Evolutionary conservation across 2,329 filamentous ascomycete genomes (phyloP).

Genomic region (Colletotrichum sp.): DNA sequence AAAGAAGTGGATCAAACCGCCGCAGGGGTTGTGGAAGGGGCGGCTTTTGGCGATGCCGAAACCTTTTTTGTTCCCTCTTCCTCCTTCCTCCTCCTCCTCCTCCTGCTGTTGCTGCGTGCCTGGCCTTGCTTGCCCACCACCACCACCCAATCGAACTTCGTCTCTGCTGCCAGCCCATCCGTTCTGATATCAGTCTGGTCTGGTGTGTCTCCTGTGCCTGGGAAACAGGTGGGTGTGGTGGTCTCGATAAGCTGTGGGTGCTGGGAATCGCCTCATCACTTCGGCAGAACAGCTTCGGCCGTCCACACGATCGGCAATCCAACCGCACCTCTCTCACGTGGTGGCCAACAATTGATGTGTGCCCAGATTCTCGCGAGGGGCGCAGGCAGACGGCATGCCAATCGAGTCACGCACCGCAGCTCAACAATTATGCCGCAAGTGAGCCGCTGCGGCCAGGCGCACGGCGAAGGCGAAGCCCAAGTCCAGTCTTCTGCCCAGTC

Average conservation of each 20-base stretch:
- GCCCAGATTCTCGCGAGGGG: background rate
- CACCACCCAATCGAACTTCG: background rate
- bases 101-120: background rate
- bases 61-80: conserved; percentile 14
- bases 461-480: background rate
- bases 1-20: conserved; percentile 22
- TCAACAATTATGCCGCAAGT: background rate
- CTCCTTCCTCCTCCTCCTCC: background rate
- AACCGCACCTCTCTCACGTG: background rate
- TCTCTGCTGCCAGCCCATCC: background rate
- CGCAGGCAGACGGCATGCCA: background rate
- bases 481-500: background rate
- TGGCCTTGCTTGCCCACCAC: background rate
- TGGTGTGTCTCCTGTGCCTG: background rate
- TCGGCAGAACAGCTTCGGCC: background rate
- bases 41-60: conserved; percentile 19
- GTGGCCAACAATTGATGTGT: background rate
- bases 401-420: conserved; percentile 8
- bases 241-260: background rate
- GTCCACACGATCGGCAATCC: background rate
- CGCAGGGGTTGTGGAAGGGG: conserved; percentile 18
- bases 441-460: background rate
- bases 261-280: conserved; percentile 9
- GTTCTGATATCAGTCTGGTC: background rate
- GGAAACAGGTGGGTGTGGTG: conserved; percentile 1